A percentile compares a stretch with the other conserved stretches of the same genome.
Evolutionary conservation across 805 yeast genomes (phyloP).

Genomic region (Alloascoidea africana): DNA sequence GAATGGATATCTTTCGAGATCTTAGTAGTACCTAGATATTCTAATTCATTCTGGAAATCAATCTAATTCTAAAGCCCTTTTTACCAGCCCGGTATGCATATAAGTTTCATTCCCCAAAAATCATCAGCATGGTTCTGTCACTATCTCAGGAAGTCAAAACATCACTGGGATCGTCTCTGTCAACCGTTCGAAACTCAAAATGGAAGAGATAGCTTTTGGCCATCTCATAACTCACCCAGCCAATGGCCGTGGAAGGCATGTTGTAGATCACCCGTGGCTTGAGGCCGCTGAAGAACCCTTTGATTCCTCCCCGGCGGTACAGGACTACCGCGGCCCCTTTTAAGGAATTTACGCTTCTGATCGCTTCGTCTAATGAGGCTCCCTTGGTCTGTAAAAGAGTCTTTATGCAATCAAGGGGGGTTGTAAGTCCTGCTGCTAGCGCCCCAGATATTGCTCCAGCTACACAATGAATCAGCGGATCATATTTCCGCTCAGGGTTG

Average conservation of each 20-base stretch:
- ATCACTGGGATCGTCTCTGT: too few relatives aligned
- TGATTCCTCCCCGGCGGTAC: conserved; percentile 25
- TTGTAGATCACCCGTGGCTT: conserved; percentile 85
- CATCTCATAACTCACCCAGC: conserved; percentile 97
- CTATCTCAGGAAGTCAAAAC: too few relatives aligned
- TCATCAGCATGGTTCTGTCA: too few relatives aligned
- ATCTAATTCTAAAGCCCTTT: too few relatives aligned
- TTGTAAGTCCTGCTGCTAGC: conserved; percentile 88
- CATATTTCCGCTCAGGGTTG: conserved; percentile 59
- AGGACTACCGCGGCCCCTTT: conserved; percentile 56
- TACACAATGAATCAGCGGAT: conserved; percentile 84
- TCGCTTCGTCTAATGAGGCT: conserved; percentile 7
- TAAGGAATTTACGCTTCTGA: conserved; percentile 51
- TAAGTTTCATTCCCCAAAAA: too few relatives aligned
- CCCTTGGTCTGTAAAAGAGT: conserved; percentile 77
- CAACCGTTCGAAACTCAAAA: background rate
- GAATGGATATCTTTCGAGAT: too few relatives aligned
- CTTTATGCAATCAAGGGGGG: conserved; percentile 89
- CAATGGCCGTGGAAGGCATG: conserved; percentile 91
- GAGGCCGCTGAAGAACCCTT: conserved; percentile 71
- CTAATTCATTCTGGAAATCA: too few relatives aligned
- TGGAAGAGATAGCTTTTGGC: conserved; percentile 53
- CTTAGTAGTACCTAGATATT: too few relatives aligned
- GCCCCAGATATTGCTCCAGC: conserved; percentile 95
- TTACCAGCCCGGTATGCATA: too few relatives aligned